Evolutionary conservation across 352 stramenopile species (phyloP), one percentile per base, ranked within the genome.

Genomic region (Albugo candida): DNA sequence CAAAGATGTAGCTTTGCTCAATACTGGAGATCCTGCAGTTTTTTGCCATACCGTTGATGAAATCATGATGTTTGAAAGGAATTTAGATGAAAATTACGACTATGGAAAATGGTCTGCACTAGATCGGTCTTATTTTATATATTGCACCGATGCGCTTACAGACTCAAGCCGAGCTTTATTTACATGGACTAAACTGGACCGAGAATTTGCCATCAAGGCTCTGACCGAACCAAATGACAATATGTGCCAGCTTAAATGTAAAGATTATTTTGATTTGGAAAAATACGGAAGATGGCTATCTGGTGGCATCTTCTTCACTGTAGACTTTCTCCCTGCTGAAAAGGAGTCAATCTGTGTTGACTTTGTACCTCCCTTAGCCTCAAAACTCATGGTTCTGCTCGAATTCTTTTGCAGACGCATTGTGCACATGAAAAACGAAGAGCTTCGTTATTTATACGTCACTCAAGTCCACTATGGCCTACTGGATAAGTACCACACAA

Each of bases 41-140:
- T 54, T 87, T 38, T 87, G 74, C 47, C 74, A 87, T 45, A 75
- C 66, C 2, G 53, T 87, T 16, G 74, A 87, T 36, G 74, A 87
- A 56, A 55, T 83, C 0, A 40, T 87, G 47, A 58, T 84, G 8
- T 87, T 87, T 56, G 74, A 87, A 49, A 63, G 68, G 34, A 21
- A 51, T 1, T 51, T 84, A 17, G 67, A 87, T 41, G 70, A 78
- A 6, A 60, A 80, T 17, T 65, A 82, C 47, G 60, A 54, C 17
- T 87, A 87, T 43, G 59, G 59, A 10, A 67, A 70, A 2, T 87
- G 63, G 47, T 59, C 67, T 0, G 63, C 51, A 5, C 52, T 52
- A 0, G 56, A 73, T 27, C 63, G 66, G 1, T 18, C 49, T 21
- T 47, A 34, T 0, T 87, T 81, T 45, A 67, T 65, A 5, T 70